Conservation (phyloP, 2,329 filamentous ascomycete genomes). For the Rachicladosporium sp. region DNA sequence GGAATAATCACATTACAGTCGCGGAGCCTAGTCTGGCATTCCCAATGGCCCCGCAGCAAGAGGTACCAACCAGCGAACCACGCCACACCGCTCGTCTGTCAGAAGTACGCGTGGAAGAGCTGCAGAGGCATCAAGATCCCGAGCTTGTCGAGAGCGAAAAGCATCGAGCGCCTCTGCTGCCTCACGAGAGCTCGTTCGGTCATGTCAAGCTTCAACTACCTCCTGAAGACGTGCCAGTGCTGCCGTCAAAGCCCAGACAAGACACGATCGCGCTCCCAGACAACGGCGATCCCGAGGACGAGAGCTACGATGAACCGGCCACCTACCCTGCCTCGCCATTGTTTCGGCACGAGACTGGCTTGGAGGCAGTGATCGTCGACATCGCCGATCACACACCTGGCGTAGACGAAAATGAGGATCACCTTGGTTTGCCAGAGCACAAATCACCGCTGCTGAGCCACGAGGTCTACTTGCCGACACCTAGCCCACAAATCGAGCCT, state of each 20-base stretch:
- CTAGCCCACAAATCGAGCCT: background rate
- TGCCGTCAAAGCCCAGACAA: conserved; percentile 9
- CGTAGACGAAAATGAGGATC: conserved; percentile 11
- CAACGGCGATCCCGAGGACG: no score
- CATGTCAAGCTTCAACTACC: background rate
- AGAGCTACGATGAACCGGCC: background rate
- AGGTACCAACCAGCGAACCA: no score
- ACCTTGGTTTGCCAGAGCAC: no score
- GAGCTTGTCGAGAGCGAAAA: conserved; percentile 11
- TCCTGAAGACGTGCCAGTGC: conserved; percentile 1
- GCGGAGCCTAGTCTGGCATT: no score
- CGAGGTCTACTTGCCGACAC: conserved; percentile 15
- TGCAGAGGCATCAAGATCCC: no score
- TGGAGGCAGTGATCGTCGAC: no score
- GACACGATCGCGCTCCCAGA: conserved; percentile 12
- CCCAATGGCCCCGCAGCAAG: no score
- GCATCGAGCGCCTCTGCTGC: conserved; percentile 19
- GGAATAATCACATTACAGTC: no score
- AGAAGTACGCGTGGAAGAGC: no score
- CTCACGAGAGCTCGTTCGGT: conserved; percentile 16
- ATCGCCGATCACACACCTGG: no score
- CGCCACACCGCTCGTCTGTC: no score
- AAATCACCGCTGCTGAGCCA: conserved; percentile 21
- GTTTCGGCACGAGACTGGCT: conserved; percentile 3
- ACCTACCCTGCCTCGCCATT: background rate